Percentiles rank a stretch among this genome's conserved stretches.
Evolutionary conservation across 495 filamentous ascomycete genomes (phyloP).

Genomic region (Lichina pygmaea): DNA sequence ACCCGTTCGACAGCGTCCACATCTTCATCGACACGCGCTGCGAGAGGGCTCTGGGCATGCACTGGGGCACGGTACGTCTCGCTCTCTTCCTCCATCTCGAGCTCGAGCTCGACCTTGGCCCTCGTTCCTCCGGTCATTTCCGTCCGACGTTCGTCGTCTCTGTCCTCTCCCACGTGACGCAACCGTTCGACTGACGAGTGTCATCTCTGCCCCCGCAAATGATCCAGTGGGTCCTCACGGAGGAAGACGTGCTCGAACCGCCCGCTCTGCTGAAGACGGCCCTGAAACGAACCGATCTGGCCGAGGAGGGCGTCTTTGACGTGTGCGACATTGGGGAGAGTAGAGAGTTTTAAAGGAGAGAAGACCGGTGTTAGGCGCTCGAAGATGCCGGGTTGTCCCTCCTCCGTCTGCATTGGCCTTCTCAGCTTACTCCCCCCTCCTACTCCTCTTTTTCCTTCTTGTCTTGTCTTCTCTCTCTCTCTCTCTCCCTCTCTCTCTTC

Average conservation of each 20-base stretch:
- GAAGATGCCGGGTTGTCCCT: too few relatives aligned
- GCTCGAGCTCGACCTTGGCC: too few relatives aligned
- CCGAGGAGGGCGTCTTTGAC: constrained; percentile 65
- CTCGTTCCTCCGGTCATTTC: too few relatives aligned
- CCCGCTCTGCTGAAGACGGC: constrained; percentile 50
- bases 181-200: too few relatives aligned
- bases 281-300: constrained; percentile 36
- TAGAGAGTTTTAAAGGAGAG: constrained; percentile 17
- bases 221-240: constrained; percentile 47
- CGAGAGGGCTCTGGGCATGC: constrained; percentile 60
- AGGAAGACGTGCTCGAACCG: constrained; percentile 68
- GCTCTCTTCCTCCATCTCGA: too few relatives aligned
- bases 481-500: too few relatives aligned
- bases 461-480: too few relatives aligned
- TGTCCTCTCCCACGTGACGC: background rate
- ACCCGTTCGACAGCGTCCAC: constrained; percentile 68
- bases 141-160: background rate
- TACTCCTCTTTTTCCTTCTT: too few relatives aligned
- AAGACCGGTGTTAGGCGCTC: too few relatives aligned
- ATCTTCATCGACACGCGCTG: constrained; percentile 81
- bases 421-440: too few relatives aligned
- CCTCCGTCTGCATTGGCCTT: too few relatives aligned
- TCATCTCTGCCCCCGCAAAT: background rate
- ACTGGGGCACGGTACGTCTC: constrained; percentile 47
- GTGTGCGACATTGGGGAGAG: constrained; percentile 72